Percentiles rank a stretch among this genome's conserved stretches.
These are phyloP conservation scores for Adansonia digitata DNA, from an alignment of 345 rosid species.

Conservation along the genomic window DNA sequence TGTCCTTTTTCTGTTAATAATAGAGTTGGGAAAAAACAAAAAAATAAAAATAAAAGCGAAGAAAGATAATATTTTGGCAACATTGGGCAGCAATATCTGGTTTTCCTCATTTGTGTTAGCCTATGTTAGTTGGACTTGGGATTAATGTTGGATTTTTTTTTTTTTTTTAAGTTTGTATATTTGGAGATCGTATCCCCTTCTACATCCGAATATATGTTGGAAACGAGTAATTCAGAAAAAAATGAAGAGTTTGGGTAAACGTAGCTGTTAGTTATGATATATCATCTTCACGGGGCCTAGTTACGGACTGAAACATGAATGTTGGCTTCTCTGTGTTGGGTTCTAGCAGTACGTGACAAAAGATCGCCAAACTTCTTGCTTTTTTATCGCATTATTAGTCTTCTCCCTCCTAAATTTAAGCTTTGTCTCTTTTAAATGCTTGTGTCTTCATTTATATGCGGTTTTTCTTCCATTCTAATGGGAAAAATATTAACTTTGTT, in stretches of 20 bases:
- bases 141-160: too few relatives aligned
- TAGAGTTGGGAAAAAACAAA: not conserved
- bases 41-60: not conserved
- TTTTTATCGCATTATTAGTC: not conserved
- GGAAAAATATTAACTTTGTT: not conserved
- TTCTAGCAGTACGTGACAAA: not conserved
- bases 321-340: slow-evolving; percentile 6
- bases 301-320: slow-evolving; percentile 4
- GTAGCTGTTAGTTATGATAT: not conserved
- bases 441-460: not conserved
- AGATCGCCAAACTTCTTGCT: not conserved
- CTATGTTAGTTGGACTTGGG: too few relatives aligned
- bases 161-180: too few relatives aligned
- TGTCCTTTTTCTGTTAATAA: not conserved
- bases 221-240: too few relatives aligned
- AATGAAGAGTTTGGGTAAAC: too few relatives aligned
- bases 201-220: too few relatives aligned
- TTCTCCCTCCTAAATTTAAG: not conserved
- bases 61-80: not conserved
- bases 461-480: not conserved
- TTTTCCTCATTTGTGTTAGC: not conserved
- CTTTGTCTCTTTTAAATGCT: not conserved
- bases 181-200: too few relatives aligned
- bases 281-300: slow-evolving; percentile 12
- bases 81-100: not conserved